Base-by-base conservation (phyloP, 106 monocot species). In the Dendrobium nobile region DNA sequence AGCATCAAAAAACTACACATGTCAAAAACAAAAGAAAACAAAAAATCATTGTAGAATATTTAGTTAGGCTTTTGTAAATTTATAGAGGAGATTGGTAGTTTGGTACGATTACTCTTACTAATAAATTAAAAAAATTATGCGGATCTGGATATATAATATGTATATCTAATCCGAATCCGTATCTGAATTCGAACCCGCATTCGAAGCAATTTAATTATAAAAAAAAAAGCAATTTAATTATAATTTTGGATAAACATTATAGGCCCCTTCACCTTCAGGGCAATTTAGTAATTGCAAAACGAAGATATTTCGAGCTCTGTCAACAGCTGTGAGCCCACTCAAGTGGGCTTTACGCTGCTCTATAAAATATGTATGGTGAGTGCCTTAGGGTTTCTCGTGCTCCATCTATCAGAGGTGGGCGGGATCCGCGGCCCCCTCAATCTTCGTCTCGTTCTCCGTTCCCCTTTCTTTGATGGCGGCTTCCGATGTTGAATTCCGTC, bases 401-500 rank as follows among this genome's bases (percentile, higher is more conserved):
- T 79, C 75, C 51, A 15, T 51, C 78, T 20, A 22, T 7, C 64
- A 22, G 77, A 70, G 65, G 81, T 77, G 80, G 87, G 80, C 80
- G 41, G 81, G 80, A 20, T 20, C 44, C 70, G 59, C 77, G 70
- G 77, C 82, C 82, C 82, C 85, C 82, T 65, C 64, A 27, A 9
- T 24, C 9, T 7, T 31, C 73, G 54, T n/a, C 6, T 33, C 72
- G 67, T 56, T 61, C 55, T 47, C 26, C 26, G 54, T 51, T 51
- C 51, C 3, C 16, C 15, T 51, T 51, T 51, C 51, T 18, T 0
- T 26, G 17, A 87, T 90, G 87, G 83, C 87, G n/a, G 51, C 80
- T 56, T 5, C 87, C 20, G 92, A 92, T 8, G 89, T 86, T 3
- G 92, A 86, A 73, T 92, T 54, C 79, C 89, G 92, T 43, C 87